phyloP scores from a whole-genome alignment of 495 filamentous ascomycete genomes.

The Penicillium verhagenii region DNA sequence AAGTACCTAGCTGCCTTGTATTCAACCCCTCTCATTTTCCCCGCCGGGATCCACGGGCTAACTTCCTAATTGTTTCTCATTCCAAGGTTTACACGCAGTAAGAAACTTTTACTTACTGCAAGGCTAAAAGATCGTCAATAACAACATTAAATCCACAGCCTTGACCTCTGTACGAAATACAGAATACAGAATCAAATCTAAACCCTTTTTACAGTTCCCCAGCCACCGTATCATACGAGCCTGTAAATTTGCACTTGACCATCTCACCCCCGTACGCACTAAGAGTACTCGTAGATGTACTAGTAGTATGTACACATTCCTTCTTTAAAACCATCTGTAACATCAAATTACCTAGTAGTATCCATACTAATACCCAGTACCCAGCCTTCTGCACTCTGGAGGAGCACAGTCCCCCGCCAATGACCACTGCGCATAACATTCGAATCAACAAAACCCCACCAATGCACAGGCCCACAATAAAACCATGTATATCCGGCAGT shows the following conservation, averaged over 20 bases:
- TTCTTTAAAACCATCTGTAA: background rate
- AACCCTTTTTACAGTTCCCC: background rate
- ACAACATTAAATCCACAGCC: too few relatives aligned
- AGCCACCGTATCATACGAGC: background rate
- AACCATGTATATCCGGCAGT: background rate
- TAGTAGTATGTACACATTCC: background rate
- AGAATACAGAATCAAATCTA: too few relatives aligned
- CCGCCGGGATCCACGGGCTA: background rate
- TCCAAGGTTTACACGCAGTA: too few relatives aligned
- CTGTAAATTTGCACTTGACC: background rate
- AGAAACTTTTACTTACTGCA: background rate
- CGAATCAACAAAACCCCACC: background rate
- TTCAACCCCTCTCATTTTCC: background rate
- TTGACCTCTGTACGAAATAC: background rate
- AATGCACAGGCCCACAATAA: background rate
- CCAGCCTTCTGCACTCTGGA: too few relatives aligned
- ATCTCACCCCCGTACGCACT: background rate
- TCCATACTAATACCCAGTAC: background rate
- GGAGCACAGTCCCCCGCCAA: conserved; percentile 1
- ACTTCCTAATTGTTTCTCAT: background rate
- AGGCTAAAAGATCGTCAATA: background rate
- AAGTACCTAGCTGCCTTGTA: background rate
- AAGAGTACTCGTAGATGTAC: too few relatives aligned
- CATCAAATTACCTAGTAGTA: background rate
- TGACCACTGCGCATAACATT: too few relatives aligned